Percentiles rank a stretch among this genome's conserved stretches.
Conservation (phyloP, 2,329 filamentous ascomycete species). For the Fusarium staphyleae region DNA sequence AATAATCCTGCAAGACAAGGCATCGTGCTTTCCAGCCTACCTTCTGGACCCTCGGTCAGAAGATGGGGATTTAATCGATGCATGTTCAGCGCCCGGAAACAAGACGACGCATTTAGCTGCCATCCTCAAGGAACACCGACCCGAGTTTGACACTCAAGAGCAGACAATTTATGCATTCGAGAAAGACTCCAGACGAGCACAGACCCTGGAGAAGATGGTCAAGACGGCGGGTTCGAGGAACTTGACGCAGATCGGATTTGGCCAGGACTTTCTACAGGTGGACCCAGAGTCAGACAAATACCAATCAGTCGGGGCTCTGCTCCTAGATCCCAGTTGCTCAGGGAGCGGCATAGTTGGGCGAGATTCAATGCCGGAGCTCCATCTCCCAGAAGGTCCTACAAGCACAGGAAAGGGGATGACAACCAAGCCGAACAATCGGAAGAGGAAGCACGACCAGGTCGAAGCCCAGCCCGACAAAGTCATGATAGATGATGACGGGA, state of each 20-base stretch:
- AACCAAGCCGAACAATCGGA: constrained; percentile 45
- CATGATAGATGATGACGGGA: constrained; percentile 65
- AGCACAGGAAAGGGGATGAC: constrained; percentile 23
- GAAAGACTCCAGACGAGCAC: constrained; percentile 73
- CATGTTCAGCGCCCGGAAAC: constrained; percentile 93
- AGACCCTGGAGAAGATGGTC: constrained; percentile 86
- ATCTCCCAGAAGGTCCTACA: constrained; percentile 57
- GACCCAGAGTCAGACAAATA: constrained; percentile 70
- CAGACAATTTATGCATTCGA: constrained; percentile 78
- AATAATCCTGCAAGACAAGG: constrained; percentile 94
- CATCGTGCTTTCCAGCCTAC: constrained; percentile 95
- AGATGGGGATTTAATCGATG: constrained; percentile 85
- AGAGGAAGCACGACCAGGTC: constrained; percentile 55
- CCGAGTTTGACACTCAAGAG: constrained; percentile 45
- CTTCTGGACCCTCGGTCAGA: constrained; percentile 73
- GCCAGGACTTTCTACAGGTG: constrained; percentile 82
- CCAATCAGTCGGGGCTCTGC: constrained; percentile 75
- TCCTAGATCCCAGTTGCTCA: constrained; percentile 94
- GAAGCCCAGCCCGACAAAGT: constrained; percentile 45
- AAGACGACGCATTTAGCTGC: constrained; percentile 95
- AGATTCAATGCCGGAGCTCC: constrained; percentile 75
- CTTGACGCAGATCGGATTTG: constrained; percentile 72
- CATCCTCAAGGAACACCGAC: constrained; percentile 61
- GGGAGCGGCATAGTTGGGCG: constrained; percentile 93
- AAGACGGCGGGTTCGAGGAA: constrained; percentile 73